A percentile compares a stretch with the other conserved stretches of the same genome.
Evolutionary conservation across 2,329 filamentous ascomycete genomes (phyloP).

Genomic region (Aspergillus sp.): DNA sequence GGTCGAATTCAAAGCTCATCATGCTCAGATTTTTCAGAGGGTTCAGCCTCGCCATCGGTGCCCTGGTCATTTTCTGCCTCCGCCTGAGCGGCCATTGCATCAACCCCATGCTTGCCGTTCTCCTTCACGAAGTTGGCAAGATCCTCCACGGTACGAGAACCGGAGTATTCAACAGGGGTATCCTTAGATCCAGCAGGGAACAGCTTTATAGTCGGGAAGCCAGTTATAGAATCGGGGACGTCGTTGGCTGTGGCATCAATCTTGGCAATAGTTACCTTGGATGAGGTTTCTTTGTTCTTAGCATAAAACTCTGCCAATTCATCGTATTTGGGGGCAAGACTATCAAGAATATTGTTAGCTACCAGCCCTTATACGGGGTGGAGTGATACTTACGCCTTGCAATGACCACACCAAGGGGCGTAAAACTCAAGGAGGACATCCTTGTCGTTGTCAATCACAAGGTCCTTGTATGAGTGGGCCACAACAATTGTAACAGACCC

Average conservation of each 20-base stretch:
- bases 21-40: slow-evolving; percentile 31
- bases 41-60: slow-evolving; percentile 23
- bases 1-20: slow-evolving; percentile 39
- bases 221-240: slow-evolving; percentile 92
- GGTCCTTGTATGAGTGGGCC: slow-evolving; percentile 86
- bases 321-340: slow-evolving; percentile 67
- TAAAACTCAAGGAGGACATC: slow-evolving; percentile 98
- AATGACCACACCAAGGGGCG: slow-evolving; percentile 78
- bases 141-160: slow-evolving; percentile 86
- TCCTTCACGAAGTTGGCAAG: slow-evolving; percentile 89
- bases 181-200: slow-evolving; percentile 89
- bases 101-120: slow-evolving; percentile 86
- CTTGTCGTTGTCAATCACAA: slow-evolving; percentile 92
- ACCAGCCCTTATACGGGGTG: background rate
- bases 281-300: slow-evolving; percentile 47
- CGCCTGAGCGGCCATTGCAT: slow-evolving; percentile 55
- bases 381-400: slow-evolving; percentile 56
- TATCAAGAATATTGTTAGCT: slow-evolving; percentile 21
- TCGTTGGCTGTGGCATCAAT: slow-evolving; percentile 96
- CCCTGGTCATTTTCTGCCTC: slow-evolving; percentile 45
- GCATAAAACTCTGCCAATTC: slow-evolving; percentile 60
- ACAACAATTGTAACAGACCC: slow-evolving; percentile 85
- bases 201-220: slow-evolving; percentile 99
- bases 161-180: slow-evolving; percentile 80
- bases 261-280: slow-evolving; percentile 74